phyloP scores from a whole-genome alignment of 257 asterid genomes.

The Scutellaria baicalensis region DNA sequence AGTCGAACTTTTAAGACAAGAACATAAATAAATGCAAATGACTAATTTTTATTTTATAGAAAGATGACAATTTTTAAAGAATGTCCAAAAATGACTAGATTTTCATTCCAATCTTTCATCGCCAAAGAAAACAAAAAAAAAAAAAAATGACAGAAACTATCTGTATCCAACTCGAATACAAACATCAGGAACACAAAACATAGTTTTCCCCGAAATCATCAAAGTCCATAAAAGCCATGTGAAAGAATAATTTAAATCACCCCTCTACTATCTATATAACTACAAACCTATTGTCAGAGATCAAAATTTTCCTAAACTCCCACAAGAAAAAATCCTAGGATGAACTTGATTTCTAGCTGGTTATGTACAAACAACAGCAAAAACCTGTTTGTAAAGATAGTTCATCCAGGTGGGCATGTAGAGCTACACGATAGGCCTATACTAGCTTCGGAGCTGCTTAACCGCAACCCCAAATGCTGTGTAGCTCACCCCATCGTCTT shows the following conservation, averaged over 20 bases:
- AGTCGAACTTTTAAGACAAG: not conserved
- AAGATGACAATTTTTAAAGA: not conserved
- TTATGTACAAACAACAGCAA: slow-evolving; percentile 36
- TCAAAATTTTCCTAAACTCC: not conserved
- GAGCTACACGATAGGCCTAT: slow-evolving; percentile 67
- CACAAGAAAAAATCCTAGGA: not conserved
- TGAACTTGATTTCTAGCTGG: slow-evolving; percentile 38
- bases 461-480: slow-evolving; percentile 51
- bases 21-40: not conserved
- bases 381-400: slow-evolving; percentile 43
- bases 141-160: not conserved
- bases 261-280: not conserved
- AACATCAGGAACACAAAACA: not conserved
- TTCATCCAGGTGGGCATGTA: slow-evolving; percentile 69
- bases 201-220: slow-evolving; percentile 4
- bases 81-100: not conserved
- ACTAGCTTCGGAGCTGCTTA: slow-evolving; percentile 43
- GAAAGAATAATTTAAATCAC: not conserved
- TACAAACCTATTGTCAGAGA: not conserved
- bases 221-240: slow-evolving; percentile 14
- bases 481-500: slow-evolving; percentile 53
- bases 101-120: not conserved
- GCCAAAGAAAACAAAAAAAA: not conserved
- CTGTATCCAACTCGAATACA: not conserved
- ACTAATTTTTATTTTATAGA: not conserved